Conservation (phyloP, 805 yeast genomes). For the Metschnikowia corniflorae region DNA sequence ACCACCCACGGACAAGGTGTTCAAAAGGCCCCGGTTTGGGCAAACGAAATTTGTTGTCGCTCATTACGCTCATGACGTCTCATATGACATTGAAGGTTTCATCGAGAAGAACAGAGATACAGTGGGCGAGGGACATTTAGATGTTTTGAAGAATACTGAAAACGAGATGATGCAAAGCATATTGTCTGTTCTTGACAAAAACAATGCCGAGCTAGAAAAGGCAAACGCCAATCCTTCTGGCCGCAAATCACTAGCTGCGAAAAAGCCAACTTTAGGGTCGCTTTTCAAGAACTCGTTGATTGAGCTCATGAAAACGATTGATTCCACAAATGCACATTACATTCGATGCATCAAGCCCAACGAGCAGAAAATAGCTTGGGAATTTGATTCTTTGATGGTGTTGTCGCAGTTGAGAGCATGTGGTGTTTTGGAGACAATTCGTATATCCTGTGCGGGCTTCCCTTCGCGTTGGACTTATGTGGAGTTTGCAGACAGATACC, state of each 20-base stretch:
- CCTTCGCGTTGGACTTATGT: constrained; percentile 95
- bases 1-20: constrained; percentile 68
- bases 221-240: constrained; percentile 29
- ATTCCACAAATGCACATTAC: constrained; percentile 93
- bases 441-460: constrained; percentile 97
- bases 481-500: constrained; percentile 88
- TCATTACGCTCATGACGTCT: constrained; percentile 93
- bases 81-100: constrained; percentile 90
- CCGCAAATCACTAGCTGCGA: constrained; percentile 45
- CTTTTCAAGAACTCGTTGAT: constrained; percentile 89
- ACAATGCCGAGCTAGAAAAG: constrained; percentile 48
- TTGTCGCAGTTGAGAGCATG: constrained; percentile 94
- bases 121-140: constrained; percentile 92
- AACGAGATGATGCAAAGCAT: constrained; percentile 66
- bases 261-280: constrained; percentile 92
- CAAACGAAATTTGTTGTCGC: constrained; percentile 84
- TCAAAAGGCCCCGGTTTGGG: constrained; percentile 93
- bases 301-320: constrained; percentile 88
- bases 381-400: constrained; percentile 92
- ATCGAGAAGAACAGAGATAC: constrained; percentile 97
- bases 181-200: constrained; percentile 59
- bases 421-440: constrained; percentile 95
- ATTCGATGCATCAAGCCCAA: constrained; percentile 97
- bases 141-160: constrained; percentile 66
- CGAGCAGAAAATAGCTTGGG: constrained; percentile 93